Evolutionary conservation across 1,284 basidiomycete species (phyloP).

Genomic region (Caloboletus firmus): DNA sequence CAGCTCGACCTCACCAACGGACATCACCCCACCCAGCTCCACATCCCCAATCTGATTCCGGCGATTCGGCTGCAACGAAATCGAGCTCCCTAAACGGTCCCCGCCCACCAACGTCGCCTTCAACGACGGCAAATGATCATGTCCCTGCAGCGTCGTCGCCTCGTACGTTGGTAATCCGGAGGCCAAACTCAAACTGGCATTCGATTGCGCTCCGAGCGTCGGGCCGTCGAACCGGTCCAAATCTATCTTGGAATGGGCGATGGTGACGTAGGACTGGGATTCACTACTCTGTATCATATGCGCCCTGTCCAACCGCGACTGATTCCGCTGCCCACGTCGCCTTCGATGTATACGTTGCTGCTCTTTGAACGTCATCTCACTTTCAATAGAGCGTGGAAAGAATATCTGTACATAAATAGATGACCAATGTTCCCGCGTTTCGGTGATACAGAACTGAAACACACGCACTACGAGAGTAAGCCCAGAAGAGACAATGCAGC

Average conservation of each 20-base stretch:
- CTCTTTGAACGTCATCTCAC: constrained; percentile 56
- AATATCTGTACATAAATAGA: constrained; percentile 54
- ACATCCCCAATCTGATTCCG: constrained; percentile 41
- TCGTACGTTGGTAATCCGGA: constrained; percentile 16
- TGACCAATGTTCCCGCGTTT: not conserved
- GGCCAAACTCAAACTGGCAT: not conserved
- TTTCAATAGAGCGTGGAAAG: constrained; percentile 70
- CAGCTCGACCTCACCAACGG: constrained; percentile 39
- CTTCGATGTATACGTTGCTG: constrained; percentile 39
- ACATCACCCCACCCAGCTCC: constrained; percentile 32
- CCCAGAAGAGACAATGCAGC: constrained; percentile 63
- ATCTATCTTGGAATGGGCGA: constrained; percentile 10
- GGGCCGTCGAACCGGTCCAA: not conserved
- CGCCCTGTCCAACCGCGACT: not conserved
- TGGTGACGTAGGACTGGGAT: constrained; percentile 5
- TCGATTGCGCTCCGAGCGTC: not conserved
- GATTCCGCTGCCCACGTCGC: constrained; percentile 2
- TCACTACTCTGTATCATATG: not conserved
- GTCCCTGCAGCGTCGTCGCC: not conserved
- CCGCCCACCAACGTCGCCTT: not conserved
- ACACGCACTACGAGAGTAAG: constrained; percentile 68
- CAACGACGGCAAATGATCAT: not conserved
- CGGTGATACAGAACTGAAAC: not conserved
- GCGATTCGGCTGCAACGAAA: constrained; percentile 44
- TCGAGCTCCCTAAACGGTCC: not conserved